Percentiles rank a stretch among this genome's conserved stretches.
phyloP scores from a whole-genome alignment of 1,284 basidiomycete genomes.

The Thecaphora thlaspeos region DNA sequence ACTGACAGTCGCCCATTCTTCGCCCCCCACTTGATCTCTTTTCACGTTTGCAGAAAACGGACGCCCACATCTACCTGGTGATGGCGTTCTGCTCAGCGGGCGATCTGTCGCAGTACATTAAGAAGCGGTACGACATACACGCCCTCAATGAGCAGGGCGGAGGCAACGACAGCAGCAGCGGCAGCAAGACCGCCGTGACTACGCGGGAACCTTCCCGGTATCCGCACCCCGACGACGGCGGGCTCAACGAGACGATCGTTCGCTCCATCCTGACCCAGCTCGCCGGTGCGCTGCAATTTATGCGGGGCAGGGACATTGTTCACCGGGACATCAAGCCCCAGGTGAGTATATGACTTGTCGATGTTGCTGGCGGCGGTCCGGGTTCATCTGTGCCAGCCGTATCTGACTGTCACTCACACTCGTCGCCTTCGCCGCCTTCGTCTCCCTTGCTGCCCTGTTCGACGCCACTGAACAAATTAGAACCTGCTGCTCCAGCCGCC shows the following conservation, averaged over 20 bases:
- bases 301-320: constrained; percentile 83
- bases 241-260: constrained; percentile 85
- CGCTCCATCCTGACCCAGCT: constrained; percentile 90
- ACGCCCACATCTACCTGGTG: constrained; percentile 91
- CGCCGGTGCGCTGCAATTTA: constrained; percentile 90
- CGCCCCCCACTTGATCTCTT: background rate
- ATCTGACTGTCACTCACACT: too few relatives aligned
- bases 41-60: constrained; percentile 69
- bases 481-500: constrained; percentile 87
- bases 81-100: constrained; percentile 97
- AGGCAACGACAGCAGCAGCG: constrained; percentile 5
- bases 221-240: constrained; percentile 84
- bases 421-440: background rate
- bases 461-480: constrained; percentile 58
- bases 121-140: constrained; percentile 41
- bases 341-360: constrained; percentile 30
- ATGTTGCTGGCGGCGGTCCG: too few relatives aligned
- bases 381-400: too few relatives aligned
- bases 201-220: constrained; percentile 60
- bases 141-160: constrained; percentile 18
- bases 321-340: constrained; percentile 98
- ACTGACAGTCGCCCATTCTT: background rate
- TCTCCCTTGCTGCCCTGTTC: background rate
- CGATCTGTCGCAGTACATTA: constrained; percentile 93
- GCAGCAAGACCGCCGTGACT: background rate